Evolutionary conservation across 805 yeast genomes (phyloP).

Genomic region (Cyberlindnera maclurae): DNA sequence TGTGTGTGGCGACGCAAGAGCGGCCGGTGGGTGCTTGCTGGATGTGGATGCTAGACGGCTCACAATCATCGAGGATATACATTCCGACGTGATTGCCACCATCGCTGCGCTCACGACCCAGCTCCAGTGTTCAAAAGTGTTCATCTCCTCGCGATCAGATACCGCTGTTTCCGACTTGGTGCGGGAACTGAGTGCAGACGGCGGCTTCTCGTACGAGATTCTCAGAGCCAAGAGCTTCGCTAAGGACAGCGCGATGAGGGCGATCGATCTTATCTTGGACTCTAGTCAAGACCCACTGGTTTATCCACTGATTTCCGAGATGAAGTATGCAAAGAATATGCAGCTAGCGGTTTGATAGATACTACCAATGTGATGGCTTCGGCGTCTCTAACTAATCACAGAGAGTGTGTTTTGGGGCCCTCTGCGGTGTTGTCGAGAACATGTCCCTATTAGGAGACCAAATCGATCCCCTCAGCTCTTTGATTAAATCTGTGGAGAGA

Average conservation of each 20-base stretch:
- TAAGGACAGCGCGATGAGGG: not conserved
- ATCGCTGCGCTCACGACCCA: conserved; percentile 2
- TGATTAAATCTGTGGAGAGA: conserved; percentile 1
- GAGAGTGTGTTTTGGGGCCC: conserved; percentile 5
- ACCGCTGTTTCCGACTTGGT: conserved; percentile 2
- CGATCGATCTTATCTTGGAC: conserved; percentile 4
- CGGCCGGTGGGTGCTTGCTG: conserved; percentile 7
- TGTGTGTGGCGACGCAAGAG: conserved; percentile 8
- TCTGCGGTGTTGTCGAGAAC: conserved; percentile 2
- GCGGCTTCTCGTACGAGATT: conserved; percentile 5
- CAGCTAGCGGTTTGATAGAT: conserved; percentile 9
- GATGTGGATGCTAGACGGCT: conserved; percentile 5
- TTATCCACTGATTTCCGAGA: conserved; percentile 3
- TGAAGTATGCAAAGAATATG: conserved; percentile 4
- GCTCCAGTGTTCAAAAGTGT: conserved; percentile 4
- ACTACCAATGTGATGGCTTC: not conserved
- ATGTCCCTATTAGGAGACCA: conserved; percentile 3
- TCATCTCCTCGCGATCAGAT: conserved; percentile 4
- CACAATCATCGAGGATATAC: conserved; percentile 4
- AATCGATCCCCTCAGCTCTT: not conserved
- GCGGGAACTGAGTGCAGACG: conserved; percentile 1
- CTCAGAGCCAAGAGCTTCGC: conserved; percentile 6
- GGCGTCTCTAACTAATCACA: not conserved
- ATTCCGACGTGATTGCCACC: conserved; percentile 1
- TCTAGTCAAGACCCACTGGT: not conserved